phyloP scores from a whole-genome alignment of 2,329 filamentous ascomycete genomes.

The Fusarium pseudonygamai region DNA sequence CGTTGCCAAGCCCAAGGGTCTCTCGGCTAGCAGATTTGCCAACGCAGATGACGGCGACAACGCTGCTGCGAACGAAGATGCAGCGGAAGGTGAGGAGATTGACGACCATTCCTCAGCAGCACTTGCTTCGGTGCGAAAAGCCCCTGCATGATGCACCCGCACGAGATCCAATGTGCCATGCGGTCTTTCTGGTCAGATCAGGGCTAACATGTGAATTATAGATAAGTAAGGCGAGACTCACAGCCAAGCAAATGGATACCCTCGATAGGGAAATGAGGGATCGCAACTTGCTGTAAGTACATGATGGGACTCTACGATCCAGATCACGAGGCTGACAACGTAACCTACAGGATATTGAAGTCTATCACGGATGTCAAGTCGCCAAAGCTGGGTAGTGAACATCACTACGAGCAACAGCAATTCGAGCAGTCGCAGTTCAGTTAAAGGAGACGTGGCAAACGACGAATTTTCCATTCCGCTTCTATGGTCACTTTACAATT shows the following conservation, averaged over 20 bases:
- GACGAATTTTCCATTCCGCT: constrained; percentile 23
- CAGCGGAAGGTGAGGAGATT: constrained; percentile 67
- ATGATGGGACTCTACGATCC: constrained; percentile 30
- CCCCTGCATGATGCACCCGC: constrained; percentile 56
- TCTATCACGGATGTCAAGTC: constrained; percentile 42
- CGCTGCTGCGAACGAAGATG: constrained; percentile 48
- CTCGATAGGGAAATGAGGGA: constrained; percentile 67
- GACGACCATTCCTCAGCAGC: constrained; percentile 72
- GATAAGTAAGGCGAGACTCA: constrained; percentile 57
- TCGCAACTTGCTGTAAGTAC: constrained; percentile 59
- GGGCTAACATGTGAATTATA: constrained; percentile 42
- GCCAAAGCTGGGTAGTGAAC: constrained; percentile 23
- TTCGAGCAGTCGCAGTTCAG: constrained; percentile 29
- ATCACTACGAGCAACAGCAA: constrained; percentile 28
- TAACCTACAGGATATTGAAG: constrained; percentile 33
- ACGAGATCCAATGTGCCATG: constrained; percentile 35
- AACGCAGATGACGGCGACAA: constrained; percentile 50
- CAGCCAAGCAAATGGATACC: constrained; percentile 60
- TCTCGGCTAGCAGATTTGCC: constrained; percentile 65
- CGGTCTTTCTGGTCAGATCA: neutral
- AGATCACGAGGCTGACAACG: constrained; percentile 6
- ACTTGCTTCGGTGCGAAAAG: constrained; percentile 72
- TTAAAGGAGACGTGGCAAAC: constrained; percentile 11
- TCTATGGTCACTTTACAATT: constrained; percentile 30
- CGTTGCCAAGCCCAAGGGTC: constrained; percentile 58